Evolutionary conservation across 345 rosid genomes (phyloP), one percentile per base, ranked within the genome.

Genomic region (Crucihimalaya himalaica): DNA sequence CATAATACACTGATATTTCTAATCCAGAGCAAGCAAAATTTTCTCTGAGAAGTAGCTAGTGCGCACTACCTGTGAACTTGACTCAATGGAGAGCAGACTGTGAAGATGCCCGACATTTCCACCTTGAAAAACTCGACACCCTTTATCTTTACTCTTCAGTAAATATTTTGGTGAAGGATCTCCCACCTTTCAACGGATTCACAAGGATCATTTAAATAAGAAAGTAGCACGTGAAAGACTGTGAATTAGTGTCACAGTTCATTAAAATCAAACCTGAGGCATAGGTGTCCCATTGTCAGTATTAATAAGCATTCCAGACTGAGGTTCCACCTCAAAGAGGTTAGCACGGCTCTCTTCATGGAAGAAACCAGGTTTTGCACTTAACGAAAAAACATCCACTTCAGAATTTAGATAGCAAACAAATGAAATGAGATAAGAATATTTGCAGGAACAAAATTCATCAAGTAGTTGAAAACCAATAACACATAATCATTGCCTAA

Each of bases 301-400:
- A 71, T 92, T 92, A 39, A 82, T 62, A 27, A 95, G 93, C 99
- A 92, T 90, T 68, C 97, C 99, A 55, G 91, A 81, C 62, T 83
- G 79, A 4, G 80, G 89, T 75, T 89, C 97, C 78, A 95, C 97
- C 87, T 92, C 97, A 80, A 92, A 95, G 67, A 95, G 86, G 79
- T 81, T 87, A 62, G 97, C 97, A 43, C 86, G 89, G 25, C 86
- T 88, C 48, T 84, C 93, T 55, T 95, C 99, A 74, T 86, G 97
- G 84, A 95, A 95, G 79, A 95, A 95, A 25, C 99, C 87, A 23
- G 99, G 99, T 81, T 95, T 95, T 19, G 96, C 96, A 72, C 99
- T 95, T 90, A 50, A 77, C 34, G 25, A 15, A 68, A 34, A 45
- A 16, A 1, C 6, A 64, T 10, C 45, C 60, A 45, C 18, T 65